Base-by-base conservation (phyloP, 1,284 basidiomycete genomes). In the Cryptococcus jaspeensis region DNA sequence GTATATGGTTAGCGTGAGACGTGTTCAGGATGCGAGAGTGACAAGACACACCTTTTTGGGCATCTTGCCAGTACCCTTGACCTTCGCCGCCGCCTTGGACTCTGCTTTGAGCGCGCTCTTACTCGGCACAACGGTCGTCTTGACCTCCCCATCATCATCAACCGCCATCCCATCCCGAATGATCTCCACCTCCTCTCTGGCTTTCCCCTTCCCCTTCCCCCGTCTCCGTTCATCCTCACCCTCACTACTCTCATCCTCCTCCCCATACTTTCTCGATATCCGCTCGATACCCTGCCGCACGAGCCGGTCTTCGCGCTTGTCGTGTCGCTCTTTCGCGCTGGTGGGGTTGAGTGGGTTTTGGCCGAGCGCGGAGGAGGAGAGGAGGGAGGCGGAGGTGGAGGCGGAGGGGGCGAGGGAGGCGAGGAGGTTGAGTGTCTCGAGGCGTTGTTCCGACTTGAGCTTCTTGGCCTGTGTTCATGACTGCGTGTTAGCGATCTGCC, bases 281-380 rank as follows among this genome's bases (percentile, higher is more conserved):
- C 84, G 83, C 63, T 71, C 82, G 81, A 85, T 86, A 54, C 86
- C 85, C 50, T 89, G 81, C 49, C 87, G 81, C 12, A 87, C 85
- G 56, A 84, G 82, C 13, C 87, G 80, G 64, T 85, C 86, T 74
- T 91, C 90, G 60, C 90, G 88, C 69, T 85, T 86, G 46, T 89
- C 84, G 0, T 88, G 88, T 69, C 95, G 86, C 43, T 78, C 68
- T 44, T 70, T 55, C 0, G 77, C 75, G 36, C 72, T 76, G 2
- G 67, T 67, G 1, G 75, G 75, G 22, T 67, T 69, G 2, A 64
- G 23, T 0, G 77, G 77, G 46, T 72, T 74, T 59, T 78, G 77
- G 6, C 74, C 74, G 0, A 71, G 58, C 2, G 67, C 66, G 3
- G 69, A 62, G 2, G 72, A 64, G 7, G 73, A 72, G 9, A 66